Base-by-base conservation (phyloP, 331 rosid species). In the Saraca asoca region DNA sequence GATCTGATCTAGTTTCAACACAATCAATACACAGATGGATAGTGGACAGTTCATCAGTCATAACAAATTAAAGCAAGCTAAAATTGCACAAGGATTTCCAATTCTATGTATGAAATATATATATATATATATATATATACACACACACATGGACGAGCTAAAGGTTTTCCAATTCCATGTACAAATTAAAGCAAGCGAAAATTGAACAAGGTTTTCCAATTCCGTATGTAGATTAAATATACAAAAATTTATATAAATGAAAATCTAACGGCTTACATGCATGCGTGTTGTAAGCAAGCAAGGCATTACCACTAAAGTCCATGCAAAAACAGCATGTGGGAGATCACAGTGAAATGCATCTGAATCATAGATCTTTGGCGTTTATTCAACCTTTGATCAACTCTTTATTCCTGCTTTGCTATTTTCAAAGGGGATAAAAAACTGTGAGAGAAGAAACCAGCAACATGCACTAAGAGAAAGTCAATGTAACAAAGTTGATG, bases 301-400 rank as follows among this genome's bases (percentile, higher is more conserved):
- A 16, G 10, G 51, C 35, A 7, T 20, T 20, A 46, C 66, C 35
- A 24, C 24, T 38, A 37, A 14, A 38, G 45, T 31, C 14, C 34
- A 12, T 13, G 43, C 18, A 58, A 34, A 67, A 67, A 50, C 43
- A 59, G 42, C 51, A 3, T 24, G 31, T 1, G 31, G 31, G 3
- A 24, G 31, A 24, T 57, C 57, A 42, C n/a, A 14, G 33, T 38
- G 59, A 43, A 38, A 65, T 65, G 68, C 67, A 57, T 51, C 76
- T 31, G 50, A 58, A 20, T 14, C 6, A 43, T 35, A 29, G 64
- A 34, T 44, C 24, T 63, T 24, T 24, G 68, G 10, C 61, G 56
- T 48, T 5, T 33, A 18, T 18, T 19, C 42, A 63, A 55, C 29
- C 19, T 59, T 59, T 7, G 31, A 24, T 3, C 31, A 24, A 1